Percentiles rank a stretch among this genome's conserved stretches.
These are phyloP conservation scores for Tetrahymena elliotti DNA, from an alignment of 73 alveolate species.

Conservation along the genomic window DNA sequence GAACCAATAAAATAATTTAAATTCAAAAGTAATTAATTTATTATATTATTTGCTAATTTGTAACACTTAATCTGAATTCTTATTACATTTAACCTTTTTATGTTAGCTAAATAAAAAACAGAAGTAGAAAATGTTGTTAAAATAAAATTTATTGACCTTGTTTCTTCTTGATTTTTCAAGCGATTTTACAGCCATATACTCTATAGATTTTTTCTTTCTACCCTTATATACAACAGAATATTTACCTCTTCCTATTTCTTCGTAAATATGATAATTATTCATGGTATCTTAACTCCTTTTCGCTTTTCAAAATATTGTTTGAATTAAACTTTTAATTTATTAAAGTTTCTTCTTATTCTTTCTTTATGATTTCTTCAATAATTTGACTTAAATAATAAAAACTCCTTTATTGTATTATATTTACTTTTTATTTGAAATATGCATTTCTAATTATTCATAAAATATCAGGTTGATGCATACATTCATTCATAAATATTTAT, in stretches of 20 bases:
- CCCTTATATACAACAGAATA: conserved; percentile 92
- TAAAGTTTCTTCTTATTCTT: not conserved
- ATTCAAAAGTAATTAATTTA: no score
- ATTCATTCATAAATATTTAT: not conserved
- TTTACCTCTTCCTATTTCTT: conserved; percentile 83
- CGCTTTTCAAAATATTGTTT: not conserved
- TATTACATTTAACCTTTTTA: conserved; percentile 40
- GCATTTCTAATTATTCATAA: not conserved
- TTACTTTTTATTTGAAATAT: not conserved
- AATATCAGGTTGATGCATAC: not conserved
- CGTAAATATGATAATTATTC: conserved; percentile 86
- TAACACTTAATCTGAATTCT: conserved; percentile 6
- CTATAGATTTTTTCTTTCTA: conserved; percentile 88
- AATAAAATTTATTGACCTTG: conserved; percentile 41
- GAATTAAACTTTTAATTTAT: not conserved
- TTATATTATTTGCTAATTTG: not conserved
- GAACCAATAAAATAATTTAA: not conserved
- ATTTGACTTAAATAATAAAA: not conserved
- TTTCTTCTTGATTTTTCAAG: conserved; percentile 79
- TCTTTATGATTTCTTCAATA: not conserved
- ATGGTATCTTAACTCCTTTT: conserved; percentile 19
- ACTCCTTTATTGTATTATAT: not conserved
- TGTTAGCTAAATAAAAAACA: not conserved
- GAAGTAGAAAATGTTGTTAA: conserved; percentile 24
- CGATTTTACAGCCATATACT: conserved; percentile 88